Base-by-base conservation (phyloP, 345 rosid genomes). In the Salix caprea region DNA sequence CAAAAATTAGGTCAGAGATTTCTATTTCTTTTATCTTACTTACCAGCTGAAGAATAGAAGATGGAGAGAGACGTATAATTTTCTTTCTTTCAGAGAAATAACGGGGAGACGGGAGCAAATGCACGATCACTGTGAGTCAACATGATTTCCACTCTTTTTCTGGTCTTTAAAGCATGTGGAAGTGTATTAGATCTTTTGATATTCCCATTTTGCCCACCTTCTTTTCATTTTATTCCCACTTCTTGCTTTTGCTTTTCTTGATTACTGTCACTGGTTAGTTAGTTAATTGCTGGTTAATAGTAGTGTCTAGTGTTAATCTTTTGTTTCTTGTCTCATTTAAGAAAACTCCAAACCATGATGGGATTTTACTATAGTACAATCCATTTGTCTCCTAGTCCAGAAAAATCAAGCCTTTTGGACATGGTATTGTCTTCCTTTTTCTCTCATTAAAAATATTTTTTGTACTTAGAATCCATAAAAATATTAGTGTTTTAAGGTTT, bases 71-170 rank as follows among this genome's bases (percentile, higher is more conserved):
- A 19, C 13, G 30, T 18, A 65, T 46, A 12, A 58, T 26, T 64
- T 34, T 34, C 12, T 16, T 21, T 75, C 44, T 40, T 4, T 34
- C 58, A 79, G 60, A 56, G 15, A 28, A 44, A 82, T 30, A 80
- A 74, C 60, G 62, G 76, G 62, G 86, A 80, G 81, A 83, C 60
- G 67, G 86, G 81, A 76, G 78, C 78, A 75, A 77, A 67, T n/a
- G 72, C 77, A 86, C 80, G 69, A 19, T 65, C 80, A 83, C 81
- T 61, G 76, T 75, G 82, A 82, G 90, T 87, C 90, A 87, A 89
- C 84, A 82, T 81, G 87, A 82, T 77, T 86, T 89, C 24, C 75
- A 39, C 72, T 75, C 74, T 46, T 44, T 23, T 58, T 75, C 75
- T 13, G 40, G 71, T 61, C 77, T 69, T 30, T 50, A 71, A 78